Percentiles rank a stretch among this genome's conserved stretches.
Evolutionary conservation across 495 filamentous ascomycete species (phyloP).

Genomic region (Aspergillus baeticus): DNA sequence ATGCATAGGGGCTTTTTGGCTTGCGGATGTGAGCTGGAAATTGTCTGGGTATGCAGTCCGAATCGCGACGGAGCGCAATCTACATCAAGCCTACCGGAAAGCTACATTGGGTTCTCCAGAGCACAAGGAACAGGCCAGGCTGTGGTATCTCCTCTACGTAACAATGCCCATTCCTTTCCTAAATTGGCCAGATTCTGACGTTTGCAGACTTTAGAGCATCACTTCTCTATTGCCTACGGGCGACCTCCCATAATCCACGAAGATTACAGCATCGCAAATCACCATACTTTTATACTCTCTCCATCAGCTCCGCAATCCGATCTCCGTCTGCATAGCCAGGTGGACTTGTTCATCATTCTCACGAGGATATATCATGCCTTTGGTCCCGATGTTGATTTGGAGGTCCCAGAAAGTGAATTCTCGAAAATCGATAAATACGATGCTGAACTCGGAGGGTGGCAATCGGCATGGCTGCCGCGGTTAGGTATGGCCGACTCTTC

Average conservation of each 20-base stretch:
- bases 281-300: constrained; percentile 47
- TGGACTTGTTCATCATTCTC: constrained; percentile 58
- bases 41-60: constrained; percentile 56
- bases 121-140: constrained; percentile 44
- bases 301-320: constrained; percentile 49
- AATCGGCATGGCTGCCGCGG: constrained; percentile 47
- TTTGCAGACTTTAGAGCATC: constrained; percentile 50
- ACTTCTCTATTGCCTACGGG: constrained; percentile 55
- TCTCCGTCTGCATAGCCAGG: constrained; percentile 54
- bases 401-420: constrained; percentile 47
- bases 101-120: constrained; percentile 46
- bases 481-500: constrained; percentile 34
- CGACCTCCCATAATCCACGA: constrained; percentile 56
- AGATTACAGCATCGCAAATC: constrained; percentile 49
- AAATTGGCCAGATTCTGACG: constrained; percentile 14
- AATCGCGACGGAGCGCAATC: constrained; percentile 52
- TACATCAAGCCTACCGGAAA: constrained; percentile 52
- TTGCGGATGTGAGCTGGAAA: constrained; percentile 56
- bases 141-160: constrained; percentile 56
- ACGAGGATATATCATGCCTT: constrained; percentile 57
- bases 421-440: constrained; percentile 45
- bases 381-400: constrained; percentile 56
- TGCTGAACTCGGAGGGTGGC: constrained; percentile 44
- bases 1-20: constrained; percentile 56
- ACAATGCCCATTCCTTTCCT: constrained; percentile 13